Percentiles rank a stretch among this genome's conserved stretches.
Evolutionary conservation across 352 stramenopile species (phyloP).

Genomic region (Pythium brachiatum): DNA sequence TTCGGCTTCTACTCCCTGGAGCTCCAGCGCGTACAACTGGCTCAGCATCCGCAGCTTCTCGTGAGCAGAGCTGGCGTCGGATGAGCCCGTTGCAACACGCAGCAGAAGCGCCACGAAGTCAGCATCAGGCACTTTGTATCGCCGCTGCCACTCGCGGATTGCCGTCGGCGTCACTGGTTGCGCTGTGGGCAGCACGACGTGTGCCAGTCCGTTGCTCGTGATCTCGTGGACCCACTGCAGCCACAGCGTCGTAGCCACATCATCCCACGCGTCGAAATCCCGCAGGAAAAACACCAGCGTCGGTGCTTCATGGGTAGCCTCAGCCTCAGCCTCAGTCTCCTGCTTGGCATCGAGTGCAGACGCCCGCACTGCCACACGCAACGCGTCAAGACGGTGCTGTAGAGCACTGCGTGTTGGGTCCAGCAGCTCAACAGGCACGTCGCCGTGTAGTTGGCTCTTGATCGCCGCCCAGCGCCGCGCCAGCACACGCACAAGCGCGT

Average conservation of each 20-base stretch:
- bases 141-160: constrained; percentile 38
- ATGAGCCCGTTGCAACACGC: constrained; percentile 44
- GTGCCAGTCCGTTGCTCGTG: constrained; percentile 39
- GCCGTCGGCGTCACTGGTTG: constrained; percentile 42
- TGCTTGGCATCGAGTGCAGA: background rate
- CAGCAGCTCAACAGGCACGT: constrained; percentile 40
- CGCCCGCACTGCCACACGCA: constrained; percentile 10
- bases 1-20: constrained; percentile 11
- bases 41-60: constrained; percentile 43
- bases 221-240: constrained; percentile 53
- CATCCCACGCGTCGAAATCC: constrained; percentile 47
- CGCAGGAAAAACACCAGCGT: constrained; percentile 54
- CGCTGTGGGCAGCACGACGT: constrained; percentile 55
- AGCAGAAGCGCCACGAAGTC: constrained; percentile 67
- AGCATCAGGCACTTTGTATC: constrained; percentile 26
- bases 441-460: constrained; percentile 41
- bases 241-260: constrained; percentile 33
- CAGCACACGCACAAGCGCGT: constrained; percentile 26
- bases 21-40: constrained; percentile 7
- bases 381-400: constrained; percentile 7
- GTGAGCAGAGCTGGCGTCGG: constrained; percentile 38
- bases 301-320: background rate
- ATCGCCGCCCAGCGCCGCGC: constrained; percentile 39
- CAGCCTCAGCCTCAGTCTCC: background rate
- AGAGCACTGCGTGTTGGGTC: constrained; percentile 22